Conservation (phyloP, 2,329 filamentous ascomycete genomes). For the Whalleya microplaca region DNA sequence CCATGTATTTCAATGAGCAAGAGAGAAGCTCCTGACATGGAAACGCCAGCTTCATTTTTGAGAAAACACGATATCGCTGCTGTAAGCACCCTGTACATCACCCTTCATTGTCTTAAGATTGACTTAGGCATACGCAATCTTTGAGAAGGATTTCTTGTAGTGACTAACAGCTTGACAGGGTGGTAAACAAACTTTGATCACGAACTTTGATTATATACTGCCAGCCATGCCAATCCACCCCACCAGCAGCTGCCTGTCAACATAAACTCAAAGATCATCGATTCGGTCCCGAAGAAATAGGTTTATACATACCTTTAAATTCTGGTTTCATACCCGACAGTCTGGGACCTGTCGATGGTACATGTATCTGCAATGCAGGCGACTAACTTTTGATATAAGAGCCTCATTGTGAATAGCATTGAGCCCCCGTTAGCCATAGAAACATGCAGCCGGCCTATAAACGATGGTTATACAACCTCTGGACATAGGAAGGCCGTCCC, state of each 20-base stretch:
- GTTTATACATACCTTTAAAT: background rate
- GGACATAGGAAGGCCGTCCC: background rate
- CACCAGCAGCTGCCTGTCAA: background rate
- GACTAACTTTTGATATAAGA: background rate
- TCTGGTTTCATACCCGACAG: background rate
- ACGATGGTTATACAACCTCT: background rate
- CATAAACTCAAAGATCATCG: background rate
- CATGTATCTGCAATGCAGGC: background rate
- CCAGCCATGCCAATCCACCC: background rate
- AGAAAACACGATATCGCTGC: no score
- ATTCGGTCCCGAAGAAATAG: background rate
- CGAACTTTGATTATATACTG: background rate
- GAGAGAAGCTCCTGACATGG: no score
- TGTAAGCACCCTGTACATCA: no score
- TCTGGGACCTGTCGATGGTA: background rate
- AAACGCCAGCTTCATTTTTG: no score
- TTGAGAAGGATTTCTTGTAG: background rate
- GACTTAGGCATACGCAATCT: background rate
- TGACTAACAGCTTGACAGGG: background rate
- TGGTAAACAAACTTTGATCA: background rate
- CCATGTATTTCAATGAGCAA: no score
- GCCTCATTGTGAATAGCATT: background rate
- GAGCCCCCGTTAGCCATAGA: background rate
- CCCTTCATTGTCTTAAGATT: no score
- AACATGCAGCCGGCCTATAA: background rate